Evolutionary conservation across 2,329 filamentous ascomycete species (phyloP).

Genomic region (Salinomyces thailandicus): DNA sequence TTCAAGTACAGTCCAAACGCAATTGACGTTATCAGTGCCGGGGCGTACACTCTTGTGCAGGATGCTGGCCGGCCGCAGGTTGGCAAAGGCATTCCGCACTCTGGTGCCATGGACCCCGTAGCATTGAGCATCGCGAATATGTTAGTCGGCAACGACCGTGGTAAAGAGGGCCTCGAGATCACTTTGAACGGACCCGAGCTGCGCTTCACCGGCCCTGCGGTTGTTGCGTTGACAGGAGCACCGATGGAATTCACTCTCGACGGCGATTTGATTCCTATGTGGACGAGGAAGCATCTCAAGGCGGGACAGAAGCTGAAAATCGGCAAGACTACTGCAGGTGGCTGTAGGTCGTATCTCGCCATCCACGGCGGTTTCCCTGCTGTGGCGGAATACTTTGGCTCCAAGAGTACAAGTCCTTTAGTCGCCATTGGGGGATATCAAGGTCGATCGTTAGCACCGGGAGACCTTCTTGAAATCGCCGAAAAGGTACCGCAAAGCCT

Average conservation of each 20-base stretch:
- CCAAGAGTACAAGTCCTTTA: constrained; percentile 39
- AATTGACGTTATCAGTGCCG: constrained; percentile 47
- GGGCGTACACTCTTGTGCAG: constrained; percentile 49
- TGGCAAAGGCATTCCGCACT: constrained; percentile 48
- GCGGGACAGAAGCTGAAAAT: constrained; percentile 45
- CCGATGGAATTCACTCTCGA: constrained; percentile 44
- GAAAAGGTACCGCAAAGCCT: constrained; percentile 29
- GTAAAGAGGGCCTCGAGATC: constrained; percentile 48
- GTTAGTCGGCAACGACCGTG: constrained; percentile 46
- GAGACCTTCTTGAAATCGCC: constrained; percentile 42
- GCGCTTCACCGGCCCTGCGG: constrained; percentile 43
- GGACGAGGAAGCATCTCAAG: constrained; percentile 42
- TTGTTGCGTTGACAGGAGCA: constrained; percentile 49
- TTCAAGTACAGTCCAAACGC: constrained; percentile 42
- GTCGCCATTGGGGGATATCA: constrained; percentile 51
- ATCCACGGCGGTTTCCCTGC: constrained; percentile 45
- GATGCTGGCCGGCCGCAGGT: constrained; percentile 49
- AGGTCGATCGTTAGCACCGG: constrained; percentile 44
- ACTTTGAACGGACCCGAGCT: constrained; percentile 51
- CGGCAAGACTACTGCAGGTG: constrained; percentile 42
- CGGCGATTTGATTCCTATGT: constrained; percentile 41
- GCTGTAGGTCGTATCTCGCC: constrained; percentile 50
- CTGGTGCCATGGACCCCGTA: constrained; percentile 53
- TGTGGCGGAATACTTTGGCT: constrained; percentile 30
- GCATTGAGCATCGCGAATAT: constrained; percentile 49